Evolutionary conservation across 306 rosid genomes (phyloP).

Genomic region (Alnus rubra): DNA sequence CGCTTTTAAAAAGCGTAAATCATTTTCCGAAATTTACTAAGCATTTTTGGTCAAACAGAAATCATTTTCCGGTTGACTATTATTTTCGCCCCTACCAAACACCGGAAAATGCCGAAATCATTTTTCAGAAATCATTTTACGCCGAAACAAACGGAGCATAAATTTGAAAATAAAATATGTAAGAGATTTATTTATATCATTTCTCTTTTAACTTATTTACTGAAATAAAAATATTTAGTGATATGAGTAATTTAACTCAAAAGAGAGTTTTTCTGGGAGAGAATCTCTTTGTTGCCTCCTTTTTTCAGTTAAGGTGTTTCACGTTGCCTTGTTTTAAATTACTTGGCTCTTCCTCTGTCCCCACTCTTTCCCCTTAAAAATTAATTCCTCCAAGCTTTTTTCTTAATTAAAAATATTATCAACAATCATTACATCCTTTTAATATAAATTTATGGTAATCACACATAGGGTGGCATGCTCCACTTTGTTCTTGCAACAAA

Average conservation of each 20-base stretch:
- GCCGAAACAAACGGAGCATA: too few relatives aligned
- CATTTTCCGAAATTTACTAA: too few relatives aligned
- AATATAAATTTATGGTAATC: conserved; percentile 19
- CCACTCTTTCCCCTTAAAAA: conserved; percentile 16
- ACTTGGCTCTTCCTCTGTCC: conserved; percentile 2
- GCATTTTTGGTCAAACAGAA: too few relatives aligned
- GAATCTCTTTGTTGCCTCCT: conserved; percentile 33
- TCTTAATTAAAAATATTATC: conserved; percentile 9
- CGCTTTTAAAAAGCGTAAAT: too few relatives aligned
- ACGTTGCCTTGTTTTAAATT: conserved; percentile 23
- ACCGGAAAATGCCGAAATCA: too few relatives aligned
- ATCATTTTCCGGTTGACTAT: too few relatives aligned
- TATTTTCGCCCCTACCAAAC: too few relatives aligned
- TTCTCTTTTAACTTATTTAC: too few relatives aligned
- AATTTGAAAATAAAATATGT: too few relatives aligned
- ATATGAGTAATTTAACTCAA: not conserved
- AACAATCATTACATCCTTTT: not conserved
- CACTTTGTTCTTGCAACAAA: conserved; percentile 47
- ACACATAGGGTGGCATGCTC: conserved; percentile 56
- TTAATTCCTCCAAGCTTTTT: conserved; percentile 15
- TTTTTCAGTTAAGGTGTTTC: conserved; percentile 51
- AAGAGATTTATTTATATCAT: too few relatives aligned
- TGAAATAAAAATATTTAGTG: not conserved
- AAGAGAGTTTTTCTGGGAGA: not conserved
- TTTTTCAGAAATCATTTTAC: too few relatives aligned